Evolutionary conservation across 2,329 filamentous ascomycete genomes (phyloP).

Genomic region (Cladophialophora chaetospira): DNA sequence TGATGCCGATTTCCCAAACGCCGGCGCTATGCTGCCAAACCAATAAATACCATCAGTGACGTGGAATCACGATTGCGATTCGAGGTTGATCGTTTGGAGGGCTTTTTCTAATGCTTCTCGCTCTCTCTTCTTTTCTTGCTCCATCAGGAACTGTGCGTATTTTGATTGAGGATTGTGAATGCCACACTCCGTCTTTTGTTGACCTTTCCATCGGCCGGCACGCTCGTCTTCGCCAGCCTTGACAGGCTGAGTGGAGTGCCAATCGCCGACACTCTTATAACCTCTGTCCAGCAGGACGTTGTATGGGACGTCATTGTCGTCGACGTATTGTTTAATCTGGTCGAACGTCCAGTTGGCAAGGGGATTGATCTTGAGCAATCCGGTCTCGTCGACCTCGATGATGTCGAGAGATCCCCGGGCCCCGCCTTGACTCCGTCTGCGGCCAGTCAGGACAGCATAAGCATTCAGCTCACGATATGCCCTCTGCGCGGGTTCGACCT

Average conservation of each 20-base stretch:
- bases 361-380: slow-evolving; percentile 96
- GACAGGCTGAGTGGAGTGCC: slow-evolving; percentile 93
- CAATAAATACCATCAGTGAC: neutral
- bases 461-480: slow-evolving; percentile 87
- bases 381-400: slow-evolving; percentile 87
- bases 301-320: slow-evolving; percentile 85
- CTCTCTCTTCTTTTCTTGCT: slow-evolving; percentile 69
- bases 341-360: slow-evolving; percentile 91
- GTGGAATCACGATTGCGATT: slow-evolving; percentile 4
- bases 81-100: slow-evolving; percentile 35
- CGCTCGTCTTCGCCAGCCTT: slow-evolving; percentile 92
- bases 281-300: slow-evolving; percentile 86
- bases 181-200: slow-evolving; percentile 93
- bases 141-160: slow-evolving; percentile 80
- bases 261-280: slow-evolving; percentile 98
- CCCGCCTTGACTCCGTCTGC: slow-evolving; percentile 87
- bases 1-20: slow-evolving; percentile 28
- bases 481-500: slow-evolving; percentile 93
- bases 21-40: slow-evolving; percentile 32
- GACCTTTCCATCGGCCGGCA: slow-evolving; percentile 94
- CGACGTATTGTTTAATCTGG: slow-evolving; percentile 86
- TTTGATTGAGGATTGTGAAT: slow-evolving; percentile 98
- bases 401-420: slow-evolving; percentile 88
- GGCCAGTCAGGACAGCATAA: slow-evolving; percentile 87
- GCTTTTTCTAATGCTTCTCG: slow-evolving; percentile 56